Conservation (phyloP, 176 grass and related monocot genomes). For the Paspalum notatum region DNA sequence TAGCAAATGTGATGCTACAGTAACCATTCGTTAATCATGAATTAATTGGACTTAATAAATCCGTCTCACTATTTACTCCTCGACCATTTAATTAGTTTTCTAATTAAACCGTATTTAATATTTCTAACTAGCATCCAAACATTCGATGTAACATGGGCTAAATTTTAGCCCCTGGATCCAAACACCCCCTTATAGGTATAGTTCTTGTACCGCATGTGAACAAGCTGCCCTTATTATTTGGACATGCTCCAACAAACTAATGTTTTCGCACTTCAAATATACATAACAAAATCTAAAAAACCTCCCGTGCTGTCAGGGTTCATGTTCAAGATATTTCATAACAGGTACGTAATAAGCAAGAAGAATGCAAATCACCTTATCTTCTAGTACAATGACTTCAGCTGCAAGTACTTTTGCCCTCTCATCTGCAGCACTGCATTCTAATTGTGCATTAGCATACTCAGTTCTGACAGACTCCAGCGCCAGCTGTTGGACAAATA, state of each 20-base stretch:
- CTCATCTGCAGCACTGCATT: slow-evolving; percentile 97
- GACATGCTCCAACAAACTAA: background rate
- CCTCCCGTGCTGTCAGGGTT: background rate
- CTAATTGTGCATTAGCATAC: slow-evolving; percentile 87
- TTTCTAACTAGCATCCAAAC: too few relatives aligned
- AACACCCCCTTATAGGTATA: slow-evolving; percentile 4
- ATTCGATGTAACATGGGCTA: too few relatives aligned
- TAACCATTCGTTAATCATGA: too few relatives aligned
- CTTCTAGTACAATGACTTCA: slow-evolving; percentile 98
- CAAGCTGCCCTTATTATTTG: background rate
- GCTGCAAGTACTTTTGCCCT: slow-evolving; percentile 95
- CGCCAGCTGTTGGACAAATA: slow-evolving; percentile 66
- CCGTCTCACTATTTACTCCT: too few relatives aligned
- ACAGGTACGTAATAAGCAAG: slow-evolving; percentile 10
- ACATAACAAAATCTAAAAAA: slow-evolving; percentile 25
- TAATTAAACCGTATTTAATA: too few relatives aligned
- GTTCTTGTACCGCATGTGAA: slow-evolving; percentile 21
- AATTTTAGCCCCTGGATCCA: too few relatives aligned
- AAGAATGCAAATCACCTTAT: slow-evolving; percentile 74
- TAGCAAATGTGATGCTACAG: too few relatives aligned
- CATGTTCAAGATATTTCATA: slow-evolving; percentile 41
- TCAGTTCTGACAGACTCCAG: slow-evolving; percentile 80
- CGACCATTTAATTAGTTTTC: too few relatives aligned
- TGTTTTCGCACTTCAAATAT: slow-evolving; percentile 6
- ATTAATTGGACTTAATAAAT: too few relatives aligned